Percentiles rank a stretch among this genome's conserved stretches.
These are phyloP conservation scores for Podospora pseudopauciseta DNA, from an alignment of 495 filamentous ascomycete species.

Conservation along the genomic window DNA sequence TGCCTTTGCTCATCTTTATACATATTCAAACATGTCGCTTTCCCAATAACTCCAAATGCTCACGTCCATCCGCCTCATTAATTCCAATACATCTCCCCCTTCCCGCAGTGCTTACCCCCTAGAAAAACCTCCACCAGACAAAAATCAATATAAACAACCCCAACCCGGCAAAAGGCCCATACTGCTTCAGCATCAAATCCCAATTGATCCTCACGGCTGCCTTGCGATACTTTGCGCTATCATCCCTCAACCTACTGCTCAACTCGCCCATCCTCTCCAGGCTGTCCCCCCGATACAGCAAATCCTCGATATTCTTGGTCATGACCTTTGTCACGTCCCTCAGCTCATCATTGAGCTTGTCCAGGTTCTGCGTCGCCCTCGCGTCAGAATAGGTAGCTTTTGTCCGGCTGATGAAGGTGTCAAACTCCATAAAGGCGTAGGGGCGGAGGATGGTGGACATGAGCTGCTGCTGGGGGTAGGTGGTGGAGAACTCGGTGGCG, in stretches of 20 bases:
- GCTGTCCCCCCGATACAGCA: constrained; percentile 91
- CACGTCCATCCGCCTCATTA: not conserved
- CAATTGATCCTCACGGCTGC: constrained; percentile 97
- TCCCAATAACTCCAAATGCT: not conserved
- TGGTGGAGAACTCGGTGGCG: constrained; percentile 82
- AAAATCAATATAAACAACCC: constrained; percentile 78
- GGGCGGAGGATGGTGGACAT: constrained; percentile 72
- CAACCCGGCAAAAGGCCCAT: constrained; percentile 79
- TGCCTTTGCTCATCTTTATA: not conserved
- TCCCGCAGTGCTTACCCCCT: constrained; percentile 15
- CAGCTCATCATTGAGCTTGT: constrained; percentile 89
- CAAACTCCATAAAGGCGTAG: constrained; percentile 96
- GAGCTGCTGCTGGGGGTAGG: constrained; percentile 70
- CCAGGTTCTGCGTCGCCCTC: constrained; percentile 81
- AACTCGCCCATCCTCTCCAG: constrained; percentile 97
- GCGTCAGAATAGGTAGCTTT: constrained; percentile 93
- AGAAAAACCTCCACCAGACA: constrained; percentile 93
- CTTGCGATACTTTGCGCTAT: constrained; percentile 87
- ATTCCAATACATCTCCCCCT: not conserved
- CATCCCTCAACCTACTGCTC: constrained; percentile 77
- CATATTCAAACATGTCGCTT: not conserved
- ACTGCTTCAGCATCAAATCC: constrained; percentile 96
- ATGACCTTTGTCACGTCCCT: constrained; percentile 98
- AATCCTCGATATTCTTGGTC: constrained; percentile 99
- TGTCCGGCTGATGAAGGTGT: constrained; percentile 91